Conservation (phyloP, 2,329 filamentous ascomycete species). For the Microcera coccophila region DNA sequence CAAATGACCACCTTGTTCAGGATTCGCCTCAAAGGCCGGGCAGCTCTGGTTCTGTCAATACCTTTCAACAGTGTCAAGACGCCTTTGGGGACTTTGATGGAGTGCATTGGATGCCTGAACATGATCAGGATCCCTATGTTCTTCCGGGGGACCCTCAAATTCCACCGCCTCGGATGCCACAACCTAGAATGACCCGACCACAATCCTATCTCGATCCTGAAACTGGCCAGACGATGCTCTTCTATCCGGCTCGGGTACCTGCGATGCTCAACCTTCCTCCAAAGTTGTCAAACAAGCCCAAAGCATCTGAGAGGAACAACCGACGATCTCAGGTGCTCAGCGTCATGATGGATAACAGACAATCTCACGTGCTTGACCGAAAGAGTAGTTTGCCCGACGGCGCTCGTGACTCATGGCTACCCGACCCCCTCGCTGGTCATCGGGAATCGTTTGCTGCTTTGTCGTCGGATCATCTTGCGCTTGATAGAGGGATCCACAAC, state of each 20-base stretch:
- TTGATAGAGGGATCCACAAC: slow-evolving; percentile 15
- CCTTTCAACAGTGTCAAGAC: slow-evolving; percentile 61
- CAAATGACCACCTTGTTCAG: neutral
- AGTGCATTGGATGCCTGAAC: slow-evolving; percentile 64
- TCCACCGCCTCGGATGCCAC: slow-evolving; percentile 23
- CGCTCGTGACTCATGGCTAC: slow-evolving; percentile 39
- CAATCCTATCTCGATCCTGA: slow-evolving; percentile 60
- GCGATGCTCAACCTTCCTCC: slow-evolving; percentile 90
- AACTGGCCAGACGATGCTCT: slow-evolving; percentile 79
- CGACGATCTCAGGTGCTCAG: slow-evolving; percentile 71
- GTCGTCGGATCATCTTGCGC: slow-evolving; percentile 25
- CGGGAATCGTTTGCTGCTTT: slow-evolving; percentile 33
- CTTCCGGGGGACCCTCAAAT: slow-evolving; percentile 14
- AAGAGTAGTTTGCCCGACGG: slow-evolving; percentile 15
- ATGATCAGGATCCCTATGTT: slow-evolving; percentile 27
- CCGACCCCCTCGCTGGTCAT: slow-evolving; percentile 42
- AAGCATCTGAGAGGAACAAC: slow-evolving; percentile 60
- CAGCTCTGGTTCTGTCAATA: slow-evolving; percentile 55
- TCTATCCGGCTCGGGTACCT: slow-evolving; percentile 91
- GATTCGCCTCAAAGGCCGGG: slow-evolving; percentile 24
- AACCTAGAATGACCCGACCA: slow-evolving; percentile 36
- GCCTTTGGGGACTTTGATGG: slow-evolving; percentile 81
- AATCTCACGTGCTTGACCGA: slow-evolving; percentile 21
- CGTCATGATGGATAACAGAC: slow-evolving; percentile 44
- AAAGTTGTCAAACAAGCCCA: slow-evolving; percentile 72